A percentile compares a stretch with the other conserved stretches of the same genome.
phyloP scores from a whole-genome alignment of 2,329 filamentous ascomycete species.

The Chalara sp. region DNA sequence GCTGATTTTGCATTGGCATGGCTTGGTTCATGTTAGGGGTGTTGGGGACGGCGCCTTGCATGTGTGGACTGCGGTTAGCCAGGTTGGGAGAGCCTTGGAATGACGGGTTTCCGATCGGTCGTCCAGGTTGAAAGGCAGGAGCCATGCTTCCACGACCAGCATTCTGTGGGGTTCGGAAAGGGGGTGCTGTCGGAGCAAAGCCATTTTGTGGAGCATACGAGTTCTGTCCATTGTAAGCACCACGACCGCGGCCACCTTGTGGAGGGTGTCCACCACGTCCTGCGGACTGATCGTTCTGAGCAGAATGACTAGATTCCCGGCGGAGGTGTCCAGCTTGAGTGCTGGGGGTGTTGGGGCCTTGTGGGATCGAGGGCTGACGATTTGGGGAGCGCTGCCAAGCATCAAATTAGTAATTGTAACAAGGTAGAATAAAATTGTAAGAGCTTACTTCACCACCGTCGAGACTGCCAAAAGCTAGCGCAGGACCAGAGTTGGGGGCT shows the following conservation, averaged over 20 bases:
- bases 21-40: conserved; percentile 63
- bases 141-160: conserved; percentile 37
- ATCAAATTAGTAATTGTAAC: conserved; percentile 11
- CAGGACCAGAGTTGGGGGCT: conserved; percentile 62
- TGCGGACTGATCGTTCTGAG: conserved; percentile 59
- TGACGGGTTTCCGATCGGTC: conserved; percentile 35
- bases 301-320: conserved; percentile 79
- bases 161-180: conserved; percentile 25
- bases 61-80: conserved; percentile 55
- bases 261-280: conserved; percentile 44
- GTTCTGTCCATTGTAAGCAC: conserved; percentile 47
- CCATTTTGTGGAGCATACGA: conserved; percentile 42
- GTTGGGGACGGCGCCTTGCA: conserved; percentile 58
- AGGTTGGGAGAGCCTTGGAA: conserved; percentile 62
- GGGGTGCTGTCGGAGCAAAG: conserved; percentile 39
- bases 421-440: background rate
- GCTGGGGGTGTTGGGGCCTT: conserved; percentile 53
- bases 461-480: conserved; percentile 70
- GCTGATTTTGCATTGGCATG: conserved; percentile 45
- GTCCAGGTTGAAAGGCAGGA: conserved; percentile 37
- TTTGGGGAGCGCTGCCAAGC: background rate
- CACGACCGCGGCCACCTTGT: conserved; percentile 49
- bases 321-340: conserved; percentile 70
- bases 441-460: conserved; percentile 72
- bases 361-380: conserved; percentile 57